phyloP scores from a whole-genome alignment of 2,329 filamentous ascomycete species.

The Coccinonectria pachysandricola region DNA sequence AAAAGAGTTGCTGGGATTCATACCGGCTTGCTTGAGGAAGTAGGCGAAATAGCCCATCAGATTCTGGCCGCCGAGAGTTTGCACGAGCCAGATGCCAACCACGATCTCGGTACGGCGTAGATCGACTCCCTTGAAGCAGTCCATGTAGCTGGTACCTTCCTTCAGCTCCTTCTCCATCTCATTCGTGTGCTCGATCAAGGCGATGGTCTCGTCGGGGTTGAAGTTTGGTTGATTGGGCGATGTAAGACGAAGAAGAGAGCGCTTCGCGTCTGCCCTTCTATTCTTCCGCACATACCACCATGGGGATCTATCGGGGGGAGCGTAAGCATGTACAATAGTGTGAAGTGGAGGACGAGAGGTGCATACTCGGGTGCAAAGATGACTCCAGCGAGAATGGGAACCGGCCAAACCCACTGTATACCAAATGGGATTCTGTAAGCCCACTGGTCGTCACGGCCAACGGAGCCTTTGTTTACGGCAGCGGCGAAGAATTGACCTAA shows the following conservation, averaged over 20 bases:
- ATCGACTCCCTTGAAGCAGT: constrained; percentile 43
- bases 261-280: constrained; percentile 29
- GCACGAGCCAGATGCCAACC: constrained; percentile 37
- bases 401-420: constrained; percentile 42
- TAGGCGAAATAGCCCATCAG: constrained; percentile 40
- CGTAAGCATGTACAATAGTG: not conserved
- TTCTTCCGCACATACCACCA: constrained; percentile 41
- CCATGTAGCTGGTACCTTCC: constrained; percentile 33
- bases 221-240: constrained; percentile 27
- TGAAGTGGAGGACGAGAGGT: accelerated
- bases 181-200: constrained; percentile 45
- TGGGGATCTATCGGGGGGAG: constrained; percentile 26
- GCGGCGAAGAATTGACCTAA: constrained; percentile 43
- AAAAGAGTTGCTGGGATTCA: constrained; percentile 33
- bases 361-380: constrained; percentile 38
- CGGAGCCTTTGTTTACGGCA: constrained; percentile 34
- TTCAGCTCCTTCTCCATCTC: constrained; percentile 34
- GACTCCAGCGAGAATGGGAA: constrained; percentile 34
- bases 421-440: constrained; percentile 40
- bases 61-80: constrained; percentile 36
- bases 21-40: constrained; percentile 35
- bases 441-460: constrained; percentile 31
- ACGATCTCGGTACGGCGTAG: constrained; percentile 44
- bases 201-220: constrained; percentile 36
- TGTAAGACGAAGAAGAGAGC: constrained; percentile 32